Percentiles rank a stretch among this genome's conserved stretches.
Evolutionary conservation across 2,329 filamentous ascomycete genomes (phyloP).

Genomic region (Ceratocystis ficicola): DNA sequence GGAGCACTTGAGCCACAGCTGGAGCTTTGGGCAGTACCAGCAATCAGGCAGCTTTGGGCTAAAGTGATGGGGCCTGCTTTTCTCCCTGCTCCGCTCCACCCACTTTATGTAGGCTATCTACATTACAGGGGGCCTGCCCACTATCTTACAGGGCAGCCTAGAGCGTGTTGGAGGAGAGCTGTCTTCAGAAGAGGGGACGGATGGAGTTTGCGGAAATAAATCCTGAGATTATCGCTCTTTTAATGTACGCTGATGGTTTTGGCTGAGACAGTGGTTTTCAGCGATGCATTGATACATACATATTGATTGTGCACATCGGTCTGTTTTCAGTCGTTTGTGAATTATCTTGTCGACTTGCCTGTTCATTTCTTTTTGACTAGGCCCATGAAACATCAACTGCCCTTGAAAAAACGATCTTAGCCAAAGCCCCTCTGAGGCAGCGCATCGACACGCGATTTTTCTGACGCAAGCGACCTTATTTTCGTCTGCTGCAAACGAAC

Average conservation of each 20-base stretch:
- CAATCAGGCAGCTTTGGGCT: slow-evolving; percentile 12
- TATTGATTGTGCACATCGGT: background rate
- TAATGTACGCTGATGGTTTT: background rate
- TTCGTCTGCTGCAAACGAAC: slow-evolving; percentile 6
- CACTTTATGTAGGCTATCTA: background rate
- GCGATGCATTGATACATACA: background rate
- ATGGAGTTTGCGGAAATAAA: no score
- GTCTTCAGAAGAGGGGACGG: no score
- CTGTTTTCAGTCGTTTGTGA: background rate
- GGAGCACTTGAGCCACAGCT: background rate
- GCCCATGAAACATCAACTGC: slow-evolving; percentile 6
- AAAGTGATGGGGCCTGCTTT: slow-evolving; percentile 1
- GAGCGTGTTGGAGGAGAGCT: background rate
- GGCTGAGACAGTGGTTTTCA: background rate
- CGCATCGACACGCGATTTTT: background rate
- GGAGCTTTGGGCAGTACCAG: slow-evolving; percentile 3
- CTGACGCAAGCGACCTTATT: slow-evolving; percentile 12
- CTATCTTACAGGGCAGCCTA: background rate
- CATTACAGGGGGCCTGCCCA: background rate
- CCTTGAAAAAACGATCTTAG: slow-evolving; percentile 4
- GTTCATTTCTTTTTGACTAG: slow-evolving; percentile 1
- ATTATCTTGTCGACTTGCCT: background rate
- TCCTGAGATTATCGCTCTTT: background rate
- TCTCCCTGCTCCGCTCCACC: background rate
- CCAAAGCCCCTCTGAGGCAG: background rate